phyloP scores from a whole-genome alignment of 257 asterid genomes.

The Solanum tarijense region DNA sequence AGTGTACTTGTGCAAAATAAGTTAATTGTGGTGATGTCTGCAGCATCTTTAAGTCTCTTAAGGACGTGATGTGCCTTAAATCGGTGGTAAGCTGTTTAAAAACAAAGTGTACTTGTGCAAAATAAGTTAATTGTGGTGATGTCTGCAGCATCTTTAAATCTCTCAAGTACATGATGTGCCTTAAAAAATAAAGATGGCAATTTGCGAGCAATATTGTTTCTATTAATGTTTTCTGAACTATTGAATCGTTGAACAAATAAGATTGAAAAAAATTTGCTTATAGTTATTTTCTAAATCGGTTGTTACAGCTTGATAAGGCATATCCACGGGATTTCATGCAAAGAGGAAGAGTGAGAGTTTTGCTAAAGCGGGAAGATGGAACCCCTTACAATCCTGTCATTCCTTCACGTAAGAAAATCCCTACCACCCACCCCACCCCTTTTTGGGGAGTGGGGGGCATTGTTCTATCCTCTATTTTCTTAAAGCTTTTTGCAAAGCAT shows the following conservation, averaged over 20 bases:
- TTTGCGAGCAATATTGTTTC: neutral
- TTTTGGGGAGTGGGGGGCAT: neutral
- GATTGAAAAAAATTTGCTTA: neutral
- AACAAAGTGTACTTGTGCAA: neutral
- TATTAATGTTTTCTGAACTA: neutral
- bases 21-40: neutral
- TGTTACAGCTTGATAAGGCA: constrained; percentile 67
- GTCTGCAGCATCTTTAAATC: neutral
- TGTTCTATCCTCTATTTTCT: neutral
- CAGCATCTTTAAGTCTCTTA: neutral
- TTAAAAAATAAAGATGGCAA: neutral
- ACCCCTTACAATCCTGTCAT: constrained; percentile 60
- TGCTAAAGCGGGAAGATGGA: constrained; percentile 82
- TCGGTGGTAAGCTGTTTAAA: neutral
- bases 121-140: neutral
- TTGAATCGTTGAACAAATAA: neutral
- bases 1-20: neutral
- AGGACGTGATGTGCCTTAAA: neutral
- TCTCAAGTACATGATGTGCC: neutral
- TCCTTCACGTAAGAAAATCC: constrained; percentile 46
- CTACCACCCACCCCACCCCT: neutral
- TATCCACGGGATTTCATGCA: constrained; percentile 98
- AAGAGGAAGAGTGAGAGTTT: constrained; percentile 87
- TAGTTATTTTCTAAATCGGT: neutral
- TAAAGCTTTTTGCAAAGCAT: neutral